Base-by-base conservation (phyloP, 306 rosid genomes). In the Trifolium subterraneum region DNA sequence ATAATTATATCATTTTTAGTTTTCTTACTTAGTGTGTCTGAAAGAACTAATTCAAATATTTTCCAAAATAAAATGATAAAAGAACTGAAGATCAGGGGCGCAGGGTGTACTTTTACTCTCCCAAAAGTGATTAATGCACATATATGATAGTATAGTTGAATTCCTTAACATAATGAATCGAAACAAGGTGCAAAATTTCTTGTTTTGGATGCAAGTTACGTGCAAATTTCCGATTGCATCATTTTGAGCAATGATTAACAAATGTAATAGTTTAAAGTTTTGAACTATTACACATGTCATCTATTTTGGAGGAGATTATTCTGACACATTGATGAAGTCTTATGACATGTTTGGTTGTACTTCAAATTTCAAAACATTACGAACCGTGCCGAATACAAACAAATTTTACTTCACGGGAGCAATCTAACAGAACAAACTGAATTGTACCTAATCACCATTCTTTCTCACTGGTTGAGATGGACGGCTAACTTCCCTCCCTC, bases 361-460 rank as follows among this genome's bases (percentile, higher is more conserved):
- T n/a, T n/a, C n/a, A n/a, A n/a, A n/a, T n/a, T 65, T 42, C 72
- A 73, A 61, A 63, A 50, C 68, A 73, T 66, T 68, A 35, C 52
- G 48, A 35, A 68, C 10, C 12, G 48, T 72, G 75, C 51, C 14
- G 59, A 72, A 69, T 79, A 39, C 51, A 63, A 44, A 82, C 82
- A 81, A 62, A 35, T 25, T 51, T 6, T 1, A 39, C 67, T 70
- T 85, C 89, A 83, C 86, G 80, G 64, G 86, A 73, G 64, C 71
- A 72, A 38, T 68, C 74, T 18, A 69, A 78, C 81, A 33, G 25
- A 76, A 20, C 74, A 51, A 79, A 82, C 80, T 33, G 78, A 84
- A 73, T 27, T 27, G 31, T 76, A 75, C 81, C 83, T 22, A 72
- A 68, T 65, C 33, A 64, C 20, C 68, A 4, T 20, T 59, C 62